Percentiles rank a stretch among this genome's conserved stretches.
Conservation (phyloP, 1,284 basidiomycete genomes). For the Irpex sp. region DNA sequence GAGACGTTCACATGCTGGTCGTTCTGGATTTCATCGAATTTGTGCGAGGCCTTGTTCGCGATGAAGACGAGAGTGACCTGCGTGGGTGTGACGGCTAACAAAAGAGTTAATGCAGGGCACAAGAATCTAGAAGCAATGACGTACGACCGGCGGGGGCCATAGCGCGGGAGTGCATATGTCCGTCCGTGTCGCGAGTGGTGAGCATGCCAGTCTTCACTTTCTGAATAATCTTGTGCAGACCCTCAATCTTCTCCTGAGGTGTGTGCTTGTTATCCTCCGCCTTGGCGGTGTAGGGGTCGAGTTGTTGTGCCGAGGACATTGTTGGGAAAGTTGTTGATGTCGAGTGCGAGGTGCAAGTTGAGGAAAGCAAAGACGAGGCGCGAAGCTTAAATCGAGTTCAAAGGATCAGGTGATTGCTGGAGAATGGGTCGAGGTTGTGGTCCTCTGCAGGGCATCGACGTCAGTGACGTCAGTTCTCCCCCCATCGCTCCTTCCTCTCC, state of each 20-base stretch:
- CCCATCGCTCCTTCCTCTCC: not conserved
- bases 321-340: not conserved
- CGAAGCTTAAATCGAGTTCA: not conserved
- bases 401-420: not conserved
- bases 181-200: constrained; percentile 72
- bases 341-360: not conserved
- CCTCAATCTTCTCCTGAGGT: constrained; percentile 63
- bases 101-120: not conserved
- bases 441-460: not conserved
- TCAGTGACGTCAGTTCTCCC: not conserved
- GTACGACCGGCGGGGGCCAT: constrained; percentile 75
- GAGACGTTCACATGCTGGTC: constrained; percentile 79
- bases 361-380: not conserved
- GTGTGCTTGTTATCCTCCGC: constrained; percentile 53
- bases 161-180: constrained; percentile 77
- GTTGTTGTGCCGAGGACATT: constrained; percentile 29
- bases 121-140: constrained; percentile 19
- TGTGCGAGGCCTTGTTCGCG: constrained; percentile 74
- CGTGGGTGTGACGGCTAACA: constrained; percentile 42
- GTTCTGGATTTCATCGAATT: constrained; percentile 75
- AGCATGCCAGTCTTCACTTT: constrained; percentile 73
- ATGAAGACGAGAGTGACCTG: constrained; percentile 67
- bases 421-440: not conserved
- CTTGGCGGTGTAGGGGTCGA: constrained; percentile 66
- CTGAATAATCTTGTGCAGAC: constrained; percentile 63